A percentile compares a stretch with the other conserved stretches of the same genome.
Conservation (phyloP, 228 moss, liverwort and hornwort species). For the Sphagnum magellanicum region DNA sequence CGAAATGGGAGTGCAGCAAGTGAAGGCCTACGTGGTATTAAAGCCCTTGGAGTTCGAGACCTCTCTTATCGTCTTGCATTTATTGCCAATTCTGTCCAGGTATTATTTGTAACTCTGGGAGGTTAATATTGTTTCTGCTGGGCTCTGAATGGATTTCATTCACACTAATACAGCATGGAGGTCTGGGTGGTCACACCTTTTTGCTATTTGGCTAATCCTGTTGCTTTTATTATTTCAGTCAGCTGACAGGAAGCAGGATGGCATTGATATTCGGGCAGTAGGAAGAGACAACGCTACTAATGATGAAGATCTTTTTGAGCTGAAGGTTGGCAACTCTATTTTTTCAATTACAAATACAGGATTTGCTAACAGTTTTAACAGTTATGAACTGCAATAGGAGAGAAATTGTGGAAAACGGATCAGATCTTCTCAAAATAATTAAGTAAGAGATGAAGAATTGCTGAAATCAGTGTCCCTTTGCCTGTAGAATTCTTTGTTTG, state of each 20-base stretch:
- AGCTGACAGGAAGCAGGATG: slow-evolving; percentile 74
- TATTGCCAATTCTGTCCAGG: slow-evolving; percentile 98
- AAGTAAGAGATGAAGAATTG: no score
- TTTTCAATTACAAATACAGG: no score
- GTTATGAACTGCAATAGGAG: no score
- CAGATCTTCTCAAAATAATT: no score
- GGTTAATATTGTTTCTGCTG: not conserved
- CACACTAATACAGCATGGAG: not conserved
- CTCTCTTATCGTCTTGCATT: slow-evolving; percentile 94
- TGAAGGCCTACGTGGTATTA: slow-evolving; percentile 91
- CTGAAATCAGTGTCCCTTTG: no score
- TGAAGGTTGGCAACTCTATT: slow-evolving; percentile 38
- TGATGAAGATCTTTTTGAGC: slow-evolving; percentile 75
- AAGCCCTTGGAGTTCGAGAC: slow-evolving; percentile 92
- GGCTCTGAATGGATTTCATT: not conserved
- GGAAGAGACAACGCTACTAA: slow-evolving; percentile 52
- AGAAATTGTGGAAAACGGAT: no score
- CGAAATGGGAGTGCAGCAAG: slow-evolving; percentile 39
- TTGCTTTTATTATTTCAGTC: slow-evolving; percentile 31
- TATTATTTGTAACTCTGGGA: slow-evolving; percentile 12
- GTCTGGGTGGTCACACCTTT: no score
- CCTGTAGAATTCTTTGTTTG: no score
- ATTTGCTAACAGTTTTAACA: no score
- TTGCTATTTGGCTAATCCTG: no score
- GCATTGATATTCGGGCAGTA: slow-evolving; percentile 83